These are phyloP conservation scores for Pleurotus tuber-regium DNA, from an alignment of 768 basidiomycete genomes.

Conservation along the genomic window DNA sequence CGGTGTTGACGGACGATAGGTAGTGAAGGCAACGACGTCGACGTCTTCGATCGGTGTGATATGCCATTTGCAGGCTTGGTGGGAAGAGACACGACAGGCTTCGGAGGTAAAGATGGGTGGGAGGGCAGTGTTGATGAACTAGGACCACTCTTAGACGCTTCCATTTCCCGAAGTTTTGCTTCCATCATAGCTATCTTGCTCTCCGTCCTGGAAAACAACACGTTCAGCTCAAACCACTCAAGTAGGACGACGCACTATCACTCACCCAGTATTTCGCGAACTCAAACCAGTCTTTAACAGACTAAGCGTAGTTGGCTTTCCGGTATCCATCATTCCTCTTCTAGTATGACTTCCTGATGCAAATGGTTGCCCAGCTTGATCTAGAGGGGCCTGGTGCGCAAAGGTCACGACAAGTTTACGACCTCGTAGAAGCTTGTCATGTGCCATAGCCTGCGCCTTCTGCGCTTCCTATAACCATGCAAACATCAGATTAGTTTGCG, in stretches of 20 bases:
- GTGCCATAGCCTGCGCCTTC: slow-evolving; percentile 67
- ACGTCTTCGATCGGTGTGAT: slow-evolving; percentile 16
- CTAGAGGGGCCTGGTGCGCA: slow-evolving; percentile 78
- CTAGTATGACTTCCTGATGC: slow-evolving; percentile 27
- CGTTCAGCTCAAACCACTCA: too few species aligned
- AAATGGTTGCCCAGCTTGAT: slow-evolving; percentile 24
- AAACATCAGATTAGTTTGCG: slow-evolving; percentile 1
- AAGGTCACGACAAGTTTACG: slow-evolving; percentile 89
- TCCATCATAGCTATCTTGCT: slow-evolving; percentile 96
- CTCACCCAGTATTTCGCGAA: slow-evolving; percentile 51
- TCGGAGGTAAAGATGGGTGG: slow-evolving; percentile 42
- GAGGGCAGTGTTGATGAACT: slow-evolving; percentile 14
- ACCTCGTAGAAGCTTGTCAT: slow-evolving; percentile 83
- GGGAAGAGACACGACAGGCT: slow-evolving; percentile 31
- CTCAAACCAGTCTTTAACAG: slow-evolving; percentile 72
- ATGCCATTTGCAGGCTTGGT: slow-evolving; percentile 2
- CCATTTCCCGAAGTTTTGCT: slow-evolving; percentile 87
- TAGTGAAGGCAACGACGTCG: slow-evolving; percentile 21
- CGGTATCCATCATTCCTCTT: slow-evolving; percentile 50
- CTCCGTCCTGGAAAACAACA: slow-evolving; percentile 68
- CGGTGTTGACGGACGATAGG: slow-evolving; percentile 18
- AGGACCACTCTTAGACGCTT: slow-evolving; percentile 28
- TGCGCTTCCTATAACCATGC: slow-evolving; percentile 69
- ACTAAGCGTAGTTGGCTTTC: slow-evolving; percentile 83
- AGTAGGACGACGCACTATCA: too few species aligned